Evolutionary conservation across 345 rosid genomes (phyloP).

Genomic region (Lagerstroemia speciosa): DNA sequence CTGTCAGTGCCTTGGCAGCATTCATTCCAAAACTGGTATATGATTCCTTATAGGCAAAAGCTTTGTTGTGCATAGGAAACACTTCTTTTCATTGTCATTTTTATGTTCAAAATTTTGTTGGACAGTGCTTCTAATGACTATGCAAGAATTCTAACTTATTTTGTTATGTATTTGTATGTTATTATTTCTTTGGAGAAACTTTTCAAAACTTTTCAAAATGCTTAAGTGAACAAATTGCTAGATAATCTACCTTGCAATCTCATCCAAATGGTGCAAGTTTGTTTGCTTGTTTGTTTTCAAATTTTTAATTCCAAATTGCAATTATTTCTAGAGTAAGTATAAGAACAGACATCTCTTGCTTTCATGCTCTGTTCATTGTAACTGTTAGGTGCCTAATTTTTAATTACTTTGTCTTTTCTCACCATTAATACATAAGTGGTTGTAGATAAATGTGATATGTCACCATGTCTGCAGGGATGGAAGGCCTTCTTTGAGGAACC

Average conservation of each 20-base stretch:
- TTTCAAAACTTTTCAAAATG: neutral
- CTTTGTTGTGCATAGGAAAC: neutral
- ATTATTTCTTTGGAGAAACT: neutral
- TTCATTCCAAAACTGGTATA: conserved; percentile 74
- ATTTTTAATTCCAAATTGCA: neutral
- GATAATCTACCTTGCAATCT: neutral
- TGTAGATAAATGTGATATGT: neutral
- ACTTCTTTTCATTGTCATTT: neutral
- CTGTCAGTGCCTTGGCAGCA: conserved; percentile 80
- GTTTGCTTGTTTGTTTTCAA: neutral
- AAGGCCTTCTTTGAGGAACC: conserved; percentile 96
- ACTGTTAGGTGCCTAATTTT: neutral
- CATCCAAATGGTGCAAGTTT: neutral
- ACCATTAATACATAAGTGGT: neutral
- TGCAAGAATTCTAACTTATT: neutral
- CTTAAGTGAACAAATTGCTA: conserved; percentile 5
- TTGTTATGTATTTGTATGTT: neutral
- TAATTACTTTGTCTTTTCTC: neutral
- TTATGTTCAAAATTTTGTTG: neutral
- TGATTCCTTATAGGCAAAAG: conserved; percentile 1
- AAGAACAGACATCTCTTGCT: neutral
- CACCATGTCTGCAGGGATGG: conserved; percentile 62
- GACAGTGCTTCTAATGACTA: neutral
- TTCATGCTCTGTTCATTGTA: neutral
- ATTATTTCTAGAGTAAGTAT: neutral